Conservation (phyloP, 2,329 filamentous ascomycete genomes). For the Teratosphaeria pseudoeucalypti region DNA sequence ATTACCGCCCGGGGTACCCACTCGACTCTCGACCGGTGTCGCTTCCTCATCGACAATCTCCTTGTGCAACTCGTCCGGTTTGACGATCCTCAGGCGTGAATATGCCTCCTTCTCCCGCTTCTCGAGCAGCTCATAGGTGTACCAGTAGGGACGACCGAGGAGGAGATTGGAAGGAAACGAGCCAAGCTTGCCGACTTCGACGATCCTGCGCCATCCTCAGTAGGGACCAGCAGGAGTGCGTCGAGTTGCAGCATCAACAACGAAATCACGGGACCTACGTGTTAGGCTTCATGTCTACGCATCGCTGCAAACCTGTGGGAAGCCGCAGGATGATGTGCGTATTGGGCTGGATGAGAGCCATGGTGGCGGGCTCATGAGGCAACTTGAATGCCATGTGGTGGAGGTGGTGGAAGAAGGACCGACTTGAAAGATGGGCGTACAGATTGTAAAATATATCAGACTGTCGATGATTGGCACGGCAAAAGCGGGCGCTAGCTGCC, state of each 20-base stretch:
- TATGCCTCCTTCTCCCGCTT: conserved; percentile 53
- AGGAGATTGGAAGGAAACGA: conserved; percentile 81
- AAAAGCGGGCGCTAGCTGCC: too few relatives aligned
- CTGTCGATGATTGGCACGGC: too few relatives aligned
- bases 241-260: conserved; percentile 8
- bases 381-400: not conserved
- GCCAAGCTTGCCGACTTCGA: conserved; percentile 88
- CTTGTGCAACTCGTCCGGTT: conserved; percentile 71
- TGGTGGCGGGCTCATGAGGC: not conserved
- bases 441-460: too few relatives aligned
- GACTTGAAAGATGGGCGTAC: not conserved
- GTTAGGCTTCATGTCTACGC: conserved; percentile 51
- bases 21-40: conserved; percentile 27
- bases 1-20: conserved; percentile 13
- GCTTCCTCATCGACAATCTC: conserved; percentile 54
- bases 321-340: conserved; percentile 45
- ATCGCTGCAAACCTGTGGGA: conserved; percentile 47
- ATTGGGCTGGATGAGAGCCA: conserved; percentile 34
- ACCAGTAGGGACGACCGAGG: conserved; percentile 79
- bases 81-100: conserved; percentile 64
- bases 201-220: conserved; percentile 48
- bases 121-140: conserved; percentile 84
- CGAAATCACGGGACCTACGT: conserved; percentile 43
- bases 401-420: not conserved
- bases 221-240: conserved; percentile 21